Evolutionary conservation across 768 basidiomycete species (phyloP).

Genomic region (Mycena rosella): DNA sequence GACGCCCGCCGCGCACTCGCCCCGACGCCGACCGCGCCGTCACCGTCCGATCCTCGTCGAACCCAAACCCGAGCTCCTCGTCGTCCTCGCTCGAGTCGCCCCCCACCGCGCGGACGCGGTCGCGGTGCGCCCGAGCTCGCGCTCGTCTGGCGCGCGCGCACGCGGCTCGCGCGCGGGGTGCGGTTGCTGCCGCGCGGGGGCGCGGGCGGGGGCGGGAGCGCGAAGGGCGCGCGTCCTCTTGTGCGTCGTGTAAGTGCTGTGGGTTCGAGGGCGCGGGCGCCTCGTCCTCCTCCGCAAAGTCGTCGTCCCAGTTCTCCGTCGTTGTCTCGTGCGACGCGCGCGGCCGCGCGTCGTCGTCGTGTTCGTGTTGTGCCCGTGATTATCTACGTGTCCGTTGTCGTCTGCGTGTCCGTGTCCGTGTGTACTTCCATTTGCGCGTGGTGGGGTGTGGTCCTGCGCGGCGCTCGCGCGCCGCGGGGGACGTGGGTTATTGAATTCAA

Average conservation of each 20-base stretch:
- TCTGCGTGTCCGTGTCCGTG: neutral
- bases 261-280: too few relatives aligned
- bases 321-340: constrained; percentile 40
- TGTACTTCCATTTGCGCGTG: neutral
- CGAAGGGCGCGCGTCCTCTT: neutral
- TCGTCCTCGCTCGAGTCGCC: constrained; percentile 54
- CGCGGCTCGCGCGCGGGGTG: constrained; percentile 30
- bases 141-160: neutral
- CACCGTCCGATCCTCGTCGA: constrained; percentile 79
- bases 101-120: constrained; percentile 36
- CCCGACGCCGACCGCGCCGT: constrained; percentile 51
- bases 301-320: constrained; percentile 46
- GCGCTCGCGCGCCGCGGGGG: constrained; percentile 26
- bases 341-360: constrained; percentile 2
- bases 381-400: neutral
- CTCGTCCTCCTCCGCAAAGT: constrained; percentile 44
- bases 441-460: neutral
- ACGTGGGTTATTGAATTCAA: constrained; percentile 64
- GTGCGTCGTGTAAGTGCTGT: too few relatives aligned
- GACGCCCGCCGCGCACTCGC: constrained; percentile 57
- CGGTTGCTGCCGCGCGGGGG: constrained; percentile 4
- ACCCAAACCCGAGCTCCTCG: constrained; percentile 56
- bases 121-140: constrained; percentile 1
- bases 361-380: constrained; percentile 15
- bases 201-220: constrained; percentile 8